Evolutionary conservation across 169 alveolate genomes (phyloP), one percentile per base, ranked within the genome.

Genomic region (Plasmodium berghei): DNA sequence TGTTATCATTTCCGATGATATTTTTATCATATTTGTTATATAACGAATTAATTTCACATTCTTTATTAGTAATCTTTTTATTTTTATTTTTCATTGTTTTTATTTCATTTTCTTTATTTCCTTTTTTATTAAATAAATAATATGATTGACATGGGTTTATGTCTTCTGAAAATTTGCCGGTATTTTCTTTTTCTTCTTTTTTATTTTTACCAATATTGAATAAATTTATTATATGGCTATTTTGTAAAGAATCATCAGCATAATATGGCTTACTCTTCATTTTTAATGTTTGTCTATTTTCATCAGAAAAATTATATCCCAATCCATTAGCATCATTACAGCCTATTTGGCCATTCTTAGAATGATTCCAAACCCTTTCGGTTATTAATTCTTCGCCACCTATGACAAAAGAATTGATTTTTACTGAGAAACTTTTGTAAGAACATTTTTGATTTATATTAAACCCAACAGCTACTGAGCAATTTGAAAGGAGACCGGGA

Each of bases 401-500:
- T 46, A 86, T 64, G 12, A 86, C 77, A 54, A 86, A 86, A 1
- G 91, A 86, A 56, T 86, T 86, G 20, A 86, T 86, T 72, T 71
- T 86, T 54, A 86, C 87, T 6, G 87, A 70, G 14, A 52, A 58
- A 20, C 26, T 40, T 28, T 46, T 71, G 48, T 24, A 46, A 2
- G 48, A 20, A 54, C 59, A 70, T 58, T 54, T 62, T 40, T 46
- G 40, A 10, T 42, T 12, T 72, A 52, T 42, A 16, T 91, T 72
- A 63, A 86, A 69, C 18, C 91, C 93, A 9, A 73, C 90, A 45
- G 80, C 95, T 62, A 91, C 66, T 12, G 92, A 64, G 62, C 95
- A 92, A 75, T 85, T 85, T 45, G 95, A 87, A 6, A 92, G 93
- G 49, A 92, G 75, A 24, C 91, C 91, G n/a, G 91, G 91, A 40